Evolutionary conservation across 2,329 filamentous ascomycete species (phyloP).

Genomic region (Sordariomycetes sp.): DNA sequence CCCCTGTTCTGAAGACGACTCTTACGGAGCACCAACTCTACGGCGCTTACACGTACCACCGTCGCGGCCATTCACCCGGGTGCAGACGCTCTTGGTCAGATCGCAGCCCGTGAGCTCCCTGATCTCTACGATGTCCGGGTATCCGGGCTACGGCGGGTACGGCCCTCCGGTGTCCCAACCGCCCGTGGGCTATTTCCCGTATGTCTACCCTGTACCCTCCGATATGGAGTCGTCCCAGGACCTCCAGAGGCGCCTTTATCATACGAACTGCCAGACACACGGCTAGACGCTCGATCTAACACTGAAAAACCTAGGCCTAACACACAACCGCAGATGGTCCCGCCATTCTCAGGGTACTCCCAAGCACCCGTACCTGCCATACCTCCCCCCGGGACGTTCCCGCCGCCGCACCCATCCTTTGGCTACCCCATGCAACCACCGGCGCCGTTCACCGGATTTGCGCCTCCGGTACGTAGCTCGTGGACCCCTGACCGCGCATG

Average conservation of each 20-base stretch:
- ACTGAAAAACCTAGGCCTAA: neutral
- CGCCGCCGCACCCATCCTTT: neutral
- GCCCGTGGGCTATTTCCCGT: neutral
- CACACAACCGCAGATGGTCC: neutral
- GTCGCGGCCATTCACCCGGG: neutral
- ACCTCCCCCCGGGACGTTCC: neutral
- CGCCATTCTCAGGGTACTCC: neutral
- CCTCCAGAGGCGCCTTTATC: neutral
- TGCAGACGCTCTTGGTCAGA: neutral
- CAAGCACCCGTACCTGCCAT: neutral
- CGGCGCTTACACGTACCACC: neutral
- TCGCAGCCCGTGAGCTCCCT: neutral
- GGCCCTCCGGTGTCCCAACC: neutral
- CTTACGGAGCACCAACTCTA: neutral
- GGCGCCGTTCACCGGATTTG: neutral
- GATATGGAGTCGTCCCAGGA: neutral
- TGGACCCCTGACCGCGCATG: neutral
- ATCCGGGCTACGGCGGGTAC: neutral
- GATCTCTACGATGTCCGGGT: neutral
- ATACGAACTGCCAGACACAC: neutral
- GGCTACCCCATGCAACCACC: constrained; percentile 1
- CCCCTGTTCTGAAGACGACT: neutral
- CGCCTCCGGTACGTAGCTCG: neutral
- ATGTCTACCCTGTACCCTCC: neutral
- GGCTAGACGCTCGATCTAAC: neutral